Evolutionary conservation across 805 yeast genomes (phyloP), one percentile per base, ranked within the genome.

Genomic region (Hagleromyces aurorensis): DNA sequence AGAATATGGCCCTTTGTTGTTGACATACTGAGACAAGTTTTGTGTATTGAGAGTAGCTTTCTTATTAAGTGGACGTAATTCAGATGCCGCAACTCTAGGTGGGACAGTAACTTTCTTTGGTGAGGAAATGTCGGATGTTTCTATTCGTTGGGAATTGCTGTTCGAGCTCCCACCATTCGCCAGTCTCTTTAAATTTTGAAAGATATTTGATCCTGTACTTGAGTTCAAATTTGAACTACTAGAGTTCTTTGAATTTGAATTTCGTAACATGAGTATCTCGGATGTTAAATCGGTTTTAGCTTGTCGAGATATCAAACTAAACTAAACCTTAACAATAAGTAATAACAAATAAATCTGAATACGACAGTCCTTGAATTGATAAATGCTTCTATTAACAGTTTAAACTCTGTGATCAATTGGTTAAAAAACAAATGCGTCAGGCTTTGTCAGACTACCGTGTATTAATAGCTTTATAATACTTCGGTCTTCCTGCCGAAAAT

Each of bases 121-220:
- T 3, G 48, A 42, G 5, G 51, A 42, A 10, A 42, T 40, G 19
- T 37, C 43, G 6, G 38, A 27, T 5, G 37, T 30, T 7, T 40
- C 43, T 7, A 32, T 33, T 6, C 34, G 34, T 25, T 33, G 40
- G 13, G 30, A 27, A 8, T 25, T 18, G n/a, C 29, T 28, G 17
- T 23, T 35, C 6, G 33, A 19, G 15, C 21, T 13, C 16, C 28
- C 30, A 3, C 46, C 33, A 21, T 41, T 48, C 2, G 56, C 41
- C 11, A 53, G 33, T 29, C 49, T 41, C 34, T 49, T 53, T 29
- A 53, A 33, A 29, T 50, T 52, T 12, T 52, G 48, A 23, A 53
- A 37, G 6, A 53, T 16, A 14, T 42, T 33, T 4, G 43, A 34
- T 3, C 50, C 44, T 9, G 47, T 29, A 13, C 33, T 27, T 7